Conservation (phyloP, 495 filamentous ascomycete species). For the Neurospora terricola region DNA sequence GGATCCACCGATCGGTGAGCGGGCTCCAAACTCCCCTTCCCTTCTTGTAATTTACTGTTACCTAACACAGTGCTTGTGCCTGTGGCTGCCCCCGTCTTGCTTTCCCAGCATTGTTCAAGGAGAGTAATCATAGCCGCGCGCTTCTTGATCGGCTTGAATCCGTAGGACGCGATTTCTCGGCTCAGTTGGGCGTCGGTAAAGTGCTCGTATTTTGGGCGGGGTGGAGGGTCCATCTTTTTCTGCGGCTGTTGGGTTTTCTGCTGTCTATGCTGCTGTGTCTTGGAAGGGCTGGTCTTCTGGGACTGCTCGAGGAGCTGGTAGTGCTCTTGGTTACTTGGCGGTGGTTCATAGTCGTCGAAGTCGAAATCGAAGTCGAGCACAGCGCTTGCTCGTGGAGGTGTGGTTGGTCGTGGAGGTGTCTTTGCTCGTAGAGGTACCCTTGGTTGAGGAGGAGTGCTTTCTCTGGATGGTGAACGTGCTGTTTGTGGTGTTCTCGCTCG, state of each 20-base stretch:
- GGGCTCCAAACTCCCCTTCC: neutral
- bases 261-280: neutral
- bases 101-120: constrained; percentile 64
- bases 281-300: constrained; percentile 5
- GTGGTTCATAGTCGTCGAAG: constrained; percentile 14
- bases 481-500: neutral
- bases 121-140: constrained; percentile 62
- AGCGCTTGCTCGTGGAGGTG: neutral
- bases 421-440: neutral
- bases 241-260: neutral
- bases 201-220: constrained; percentile 49
- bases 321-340: constrained; percentile 25
- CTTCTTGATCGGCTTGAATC: constrained; percentile 66
- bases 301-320: constrained; percentile 13
- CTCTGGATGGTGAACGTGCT: neutral
- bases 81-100: constrained; percentile 15
- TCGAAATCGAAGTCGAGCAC: neutral
- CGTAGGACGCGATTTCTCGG: constrained; percentile 52
- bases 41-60: neutral
- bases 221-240: constrained; percentile 16
- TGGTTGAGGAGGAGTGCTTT: fast-evolving
- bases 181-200: constrained; percentile 56
- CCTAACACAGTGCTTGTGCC: neutral
- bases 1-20: neutral
- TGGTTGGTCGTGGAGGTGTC: neutral